Conservation (phyloP, 106 monocot genomes). For the Allium sativum region DNA sequence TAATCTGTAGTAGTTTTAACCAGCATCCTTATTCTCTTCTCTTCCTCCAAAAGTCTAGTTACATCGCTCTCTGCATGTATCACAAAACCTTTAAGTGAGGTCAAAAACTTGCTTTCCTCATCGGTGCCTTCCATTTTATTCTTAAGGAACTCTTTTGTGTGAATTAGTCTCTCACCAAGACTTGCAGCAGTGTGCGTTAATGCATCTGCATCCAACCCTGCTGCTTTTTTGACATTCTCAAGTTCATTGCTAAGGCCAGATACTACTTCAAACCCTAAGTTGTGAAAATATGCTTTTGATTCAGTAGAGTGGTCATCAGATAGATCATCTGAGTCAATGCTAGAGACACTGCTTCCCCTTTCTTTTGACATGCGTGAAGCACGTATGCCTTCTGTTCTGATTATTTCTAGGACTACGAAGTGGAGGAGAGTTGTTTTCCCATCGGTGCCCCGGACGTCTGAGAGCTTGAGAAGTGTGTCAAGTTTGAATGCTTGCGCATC, state of each 20-base stretch:
- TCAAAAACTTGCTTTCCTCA: constrained; percentile 39
- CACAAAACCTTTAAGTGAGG: constrained; percentile 28
- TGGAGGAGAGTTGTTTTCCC: constrained; percentile 52
- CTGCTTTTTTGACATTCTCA: constrained; percentile 54
- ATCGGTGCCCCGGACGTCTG: constrained; percentile 55
- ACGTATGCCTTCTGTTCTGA: constrained; percentile 42
- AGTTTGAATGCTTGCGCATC: constrained; percentile 68
- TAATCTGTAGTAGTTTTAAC: constrained; percentile 49
- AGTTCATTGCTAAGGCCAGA: constrained; percentile 42
- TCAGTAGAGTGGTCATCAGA: constrained; percentile 9
- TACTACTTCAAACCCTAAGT: constrained; percentile 36
- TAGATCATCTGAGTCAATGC: constrained; percentile 20
- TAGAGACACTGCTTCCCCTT: constrained; percentile 18
- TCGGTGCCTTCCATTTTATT: constrained; percentile 28
- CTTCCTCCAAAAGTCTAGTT: constrained; percentile 25
- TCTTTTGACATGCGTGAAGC: constrained; percentile 24
- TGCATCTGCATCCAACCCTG: constrained; percentile 39
- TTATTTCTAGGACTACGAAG: constrained; percentile 58
- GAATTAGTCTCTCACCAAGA: constrained; percentile 30
- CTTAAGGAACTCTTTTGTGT: constrained; percentile 27
- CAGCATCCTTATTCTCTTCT: constrained; percentile 25
- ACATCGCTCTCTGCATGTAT: constrained; percentile 33
- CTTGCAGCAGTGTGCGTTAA: constrained; percentile 16
- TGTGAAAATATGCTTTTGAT: constrained; percentile 7
- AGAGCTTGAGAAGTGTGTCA: constrained; percentile 56